Conservation (phyloP, 2,329 filamentous ascomycete species). For the Colletotrichum phormii region DNA sequence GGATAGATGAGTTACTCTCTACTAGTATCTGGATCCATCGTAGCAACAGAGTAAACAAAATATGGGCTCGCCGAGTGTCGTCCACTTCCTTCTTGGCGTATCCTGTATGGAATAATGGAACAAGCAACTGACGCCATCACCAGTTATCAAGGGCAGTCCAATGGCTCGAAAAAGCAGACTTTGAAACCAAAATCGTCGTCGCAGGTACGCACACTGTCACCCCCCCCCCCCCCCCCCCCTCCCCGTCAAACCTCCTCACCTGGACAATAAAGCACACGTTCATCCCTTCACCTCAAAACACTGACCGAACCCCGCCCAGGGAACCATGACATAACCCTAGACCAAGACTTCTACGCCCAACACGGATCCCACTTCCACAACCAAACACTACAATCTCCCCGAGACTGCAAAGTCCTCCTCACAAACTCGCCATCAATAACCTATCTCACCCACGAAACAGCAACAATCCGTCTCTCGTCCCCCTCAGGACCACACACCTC, state of each 20-base stretch:
- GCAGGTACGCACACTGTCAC: constrained; percentile 61
- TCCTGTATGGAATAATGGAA: not conserved
- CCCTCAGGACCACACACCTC: constrained; percentile 66
- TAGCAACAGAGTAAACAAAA: not conserved
- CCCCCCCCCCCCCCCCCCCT: not conserved
- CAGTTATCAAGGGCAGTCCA: constrained; percentile 68
- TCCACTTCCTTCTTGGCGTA: not conserved
- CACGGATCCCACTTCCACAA: constrained; percentile 68
- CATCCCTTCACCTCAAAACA: not conserved
- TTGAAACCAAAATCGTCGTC: constrained; percentile 77
- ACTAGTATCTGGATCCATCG: constrained; percentile 4
- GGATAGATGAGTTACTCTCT: not conserved
- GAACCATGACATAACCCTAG: constrained; percentile 81
- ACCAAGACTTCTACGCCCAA: constrained; percentile 68
- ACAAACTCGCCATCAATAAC: constrained; percentile 66
- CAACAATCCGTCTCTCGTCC: constrained; percentile 64
- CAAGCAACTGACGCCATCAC: not conserved
- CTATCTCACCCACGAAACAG: constrained; percentile 72
- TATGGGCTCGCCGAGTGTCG: not conserved
- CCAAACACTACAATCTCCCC: constrained; percentile 62
- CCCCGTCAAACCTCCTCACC: not conserved
- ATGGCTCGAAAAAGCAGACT: constrained; percentile 76
- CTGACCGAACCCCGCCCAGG: constrained; percentile 55
- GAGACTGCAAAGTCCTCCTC: constrained; percentile 66
- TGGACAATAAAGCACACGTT: not conserved